Conservation (phyloP, 768 basidiomycete species). For the Lentinula boryana region DNA sequence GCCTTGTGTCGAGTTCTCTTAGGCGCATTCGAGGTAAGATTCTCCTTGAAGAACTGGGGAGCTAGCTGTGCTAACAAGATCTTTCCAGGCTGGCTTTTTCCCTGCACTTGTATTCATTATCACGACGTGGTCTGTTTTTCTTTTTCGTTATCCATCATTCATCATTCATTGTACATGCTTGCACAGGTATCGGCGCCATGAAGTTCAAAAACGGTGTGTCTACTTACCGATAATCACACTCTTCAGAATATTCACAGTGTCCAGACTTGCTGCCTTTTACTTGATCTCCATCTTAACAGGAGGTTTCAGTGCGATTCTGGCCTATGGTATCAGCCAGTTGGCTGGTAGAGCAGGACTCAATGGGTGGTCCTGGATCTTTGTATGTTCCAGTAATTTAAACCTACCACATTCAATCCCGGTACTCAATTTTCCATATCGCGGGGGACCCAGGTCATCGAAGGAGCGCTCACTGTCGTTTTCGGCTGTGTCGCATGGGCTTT, state of each 20-base stretch:
- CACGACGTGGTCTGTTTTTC: conserved; percentile 37
- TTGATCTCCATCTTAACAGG: conserved; percentile 32
- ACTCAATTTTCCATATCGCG: background rate
- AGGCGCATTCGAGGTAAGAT: conserved; percentile 10
- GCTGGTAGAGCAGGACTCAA: conserved; percentile 32
- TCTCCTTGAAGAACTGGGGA: background rate
- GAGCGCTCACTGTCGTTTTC: conserved; percentile 34
- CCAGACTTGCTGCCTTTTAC: conserved; percentile 41
- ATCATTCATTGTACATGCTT: background rate
- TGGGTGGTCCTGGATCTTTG: conserved; percentile 49
- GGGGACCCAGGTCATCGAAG: conserved; percentile 36
- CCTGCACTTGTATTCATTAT: conserved; percentile 44
- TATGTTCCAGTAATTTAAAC: conserved; percentile 10
- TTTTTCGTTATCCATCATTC: background rate
- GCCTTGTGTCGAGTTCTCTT: conserved; percentile 9
- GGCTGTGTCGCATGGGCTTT: conserved; percentile 34
- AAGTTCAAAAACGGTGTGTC: conserved; percentile 42
- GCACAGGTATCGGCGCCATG: conserved; percentile 42
- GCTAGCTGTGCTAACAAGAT: background rate
- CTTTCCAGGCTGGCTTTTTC: conserved; percentile 41
- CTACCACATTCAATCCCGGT: background rate
- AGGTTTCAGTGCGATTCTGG: conserved; percentile 38
- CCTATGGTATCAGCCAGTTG: conserved; percentile 34
- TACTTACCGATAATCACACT: background rate
- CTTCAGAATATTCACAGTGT: background rate